phyloP scores from a whole-genome alignment of 805 yeast genomes.

The Peterozyma toletana region DNA sequence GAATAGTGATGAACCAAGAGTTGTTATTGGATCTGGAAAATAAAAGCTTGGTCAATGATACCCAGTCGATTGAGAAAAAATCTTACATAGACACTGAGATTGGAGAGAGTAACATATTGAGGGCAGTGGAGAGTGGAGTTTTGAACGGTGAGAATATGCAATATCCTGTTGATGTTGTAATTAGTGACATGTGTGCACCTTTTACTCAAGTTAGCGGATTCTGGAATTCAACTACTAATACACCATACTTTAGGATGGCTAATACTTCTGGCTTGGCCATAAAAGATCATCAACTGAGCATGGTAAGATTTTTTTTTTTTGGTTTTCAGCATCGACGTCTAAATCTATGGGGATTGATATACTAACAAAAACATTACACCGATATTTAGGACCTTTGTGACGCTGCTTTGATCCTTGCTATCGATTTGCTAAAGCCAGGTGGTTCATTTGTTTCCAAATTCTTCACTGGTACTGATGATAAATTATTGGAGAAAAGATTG shows the following conservation, averaged over 20 bases:
- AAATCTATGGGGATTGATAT: constrained; percentile 3
- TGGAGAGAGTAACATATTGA: constrained; percentile 11
- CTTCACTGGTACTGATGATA: constrained; percentile 78
- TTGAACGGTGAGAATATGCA: not conserved
- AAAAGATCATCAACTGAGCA: constrained; percentile 76
- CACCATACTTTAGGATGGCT: constrained; percentile 83
- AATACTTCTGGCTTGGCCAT: constrained; percentile 81
- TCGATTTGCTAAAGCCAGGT: constrained; percentile 57
- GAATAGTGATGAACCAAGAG: constrained; percentile 5
- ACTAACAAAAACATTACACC: constrained; percentile 3
- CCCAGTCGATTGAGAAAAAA: constrained; percentile 12
- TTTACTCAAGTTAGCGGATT: constrained; percentile 42
- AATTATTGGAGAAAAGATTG: constrained; percentile 51
- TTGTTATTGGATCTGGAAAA: constrained; percentile 1
- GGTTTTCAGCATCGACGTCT: not conserved
- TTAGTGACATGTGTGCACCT: constrained; percentile 82
- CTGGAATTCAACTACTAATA: constrained; percentile 64
- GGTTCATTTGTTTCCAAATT: constrained; percentile 81
- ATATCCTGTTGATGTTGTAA: constrained; percentile 54
- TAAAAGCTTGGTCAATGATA: constrained; percentile 13
- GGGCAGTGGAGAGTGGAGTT: constrained; percentile 17
- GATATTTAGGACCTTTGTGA: constrained; percentile 65
- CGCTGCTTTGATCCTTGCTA: constrained; percentile 76
- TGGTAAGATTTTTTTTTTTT: constrained; percentile 33
- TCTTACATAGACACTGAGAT: constrained; percentile 23